Evolutionary conservation across 208 protist species (phyloP), one percentile per base, ranked within the genome.

Genomic region (Lotmaria passim): DNA sequence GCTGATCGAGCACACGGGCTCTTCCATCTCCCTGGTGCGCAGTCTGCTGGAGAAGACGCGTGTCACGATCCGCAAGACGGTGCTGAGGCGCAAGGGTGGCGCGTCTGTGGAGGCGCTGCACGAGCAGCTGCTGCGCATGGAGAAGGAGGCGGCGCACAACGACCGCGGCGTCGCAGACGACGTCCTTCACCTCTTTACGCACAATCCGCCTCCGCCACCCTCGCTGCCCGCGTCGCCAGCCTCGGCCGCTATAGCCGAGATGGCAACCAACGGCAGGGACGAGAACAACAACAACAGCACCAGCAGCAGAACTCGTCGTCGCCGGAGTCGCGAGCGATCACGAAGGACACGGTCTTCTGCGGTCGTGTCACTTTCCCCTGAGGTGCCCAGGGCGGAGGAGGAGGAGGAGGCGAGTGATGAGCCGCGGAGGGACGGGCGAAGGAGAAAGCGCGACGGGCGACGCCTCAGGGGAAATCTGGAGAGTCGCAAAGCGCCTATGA

Each of bases 41-140:
- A 75, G 77, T 17, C 46, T 78, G 23, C 73, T 85, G 21, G 69
- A 76, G 62, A 76, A 65, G 51, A 19, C 58, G 12, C 67, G 63
- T 19, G 59, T 39, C 33, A 64, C 34, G 8, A 68, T 69, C 15
- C 39, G 43, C 30, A 67, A 21, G 43, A 4, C 38, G 28, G 24
- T 41, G 69, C n/a, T 46, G 39, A 31, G 43, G 52, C 47, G 59
- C 41, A 61, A 36, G 21, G 30, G 47, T 21, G 19, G 14, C 30
- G 30, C 5, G 15, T 46, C n/a, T 28, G 38, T 63, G 24, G 61
- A 62, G 24, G n/a, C 26, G 31, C 19, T 75, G 36, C 33, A 15
- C 23, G 53, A 50, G 44, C 70, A 58, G 24, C 46, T 76, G 10
- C 23, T 24, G 1, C 24, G 48, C 15, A 23, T 76, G 44, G 47